Evolutionary conservation across 306 rosid species (phyloP).

Genomic region (Casuarina cunninghamiana): DNA sequence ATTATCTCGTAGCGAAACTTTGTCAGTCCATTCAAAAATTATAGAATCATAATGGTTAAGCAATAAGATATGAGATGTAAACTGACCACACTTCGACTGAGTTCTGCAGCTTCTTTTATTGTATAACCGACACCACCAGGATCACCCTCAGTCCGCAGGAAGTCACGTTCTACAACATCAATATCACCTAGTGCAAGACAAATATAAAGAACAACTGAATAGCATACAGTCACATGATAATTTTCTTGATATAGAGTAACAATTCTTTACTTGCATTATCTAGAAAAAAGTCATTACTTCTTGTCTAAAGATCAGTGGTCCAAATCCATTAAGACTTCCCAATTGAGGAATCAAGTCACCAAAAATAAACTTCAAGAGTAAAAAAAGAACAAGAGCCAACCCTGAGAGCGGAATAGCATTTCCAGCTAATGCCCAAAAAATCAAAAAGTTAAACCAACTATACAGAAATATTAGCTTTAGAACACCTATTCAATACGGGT

Average conservation of each 20-base stretch:
- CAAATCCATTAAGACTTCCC: not conserved
- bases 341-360: not conserved
- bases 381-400: slow-evolving; percentile 5
- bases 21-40: not conserved
- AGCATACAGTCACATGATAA: not conserved
- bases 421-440: not conserved
- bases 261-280: not conserved
- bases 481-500: not conserved
- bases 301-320: not conserved
- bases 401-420: slow-evolving; percentile 7
- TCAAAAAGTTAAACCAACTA: not conserved
- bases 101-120: slow-evolving; percentile 82
- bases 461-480: not conserved
- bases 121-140: slow-evolving; percentile 92
- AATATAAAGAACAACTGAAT: not conserved
- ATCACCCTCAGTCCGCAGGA: slow-evolving; percentile 86
- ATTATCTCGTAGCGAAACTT: slow-evolving; percentile 13
- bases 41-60: slow-evolving; percentile 4
- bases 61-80: slow-evolving; percentile 16
- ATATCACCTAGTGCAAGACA: slow-evolving; percentile 25
- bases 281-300: not conserved
- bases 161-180: slow-evolving; percentile 67
- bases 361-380: slow-evolving; percentile 10
- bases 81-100: slow-evolving; percentile 90
- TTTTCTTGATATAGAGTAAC: not conserved